Evolutionary conservation across 352 stramenopile species (phyloP).

Genomic region (Phytophthora crassamura): DNA sequence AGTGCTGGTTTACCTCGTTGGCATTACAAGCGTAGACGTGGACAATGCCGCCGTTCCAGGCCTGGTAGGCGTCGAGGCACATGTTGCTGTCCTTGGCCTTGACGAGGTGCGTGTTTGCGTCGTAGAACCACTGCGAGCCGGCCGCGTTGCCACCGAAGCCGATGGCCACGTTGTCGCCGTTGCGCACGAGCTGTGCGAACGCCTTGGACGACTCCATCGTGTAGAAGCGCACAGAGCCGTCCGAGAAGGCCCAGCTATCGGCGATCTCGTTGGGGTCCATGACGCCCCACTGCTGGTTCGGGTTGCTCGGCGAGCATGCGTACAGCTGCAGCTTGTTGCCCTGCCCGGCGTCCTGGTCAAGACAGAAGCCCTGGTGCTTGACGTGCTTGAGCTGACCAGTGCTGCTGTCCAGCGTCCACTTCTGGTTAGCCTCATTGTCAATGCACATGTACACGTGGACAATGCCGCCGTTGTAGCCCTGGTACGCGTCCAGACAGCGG

Average conservation of each 20-base stretch:
- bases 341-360: conserved; percentile 55
- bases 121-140: conserved; percentile 50
- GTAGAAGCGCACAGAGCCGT: conserved; percentile 47
- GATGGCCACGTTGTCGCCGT: conserved; percentile 36
- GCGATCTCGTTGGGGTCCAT: conserved; percentile 13
- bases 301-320: conserved; percentile 56
- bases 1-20: conserved; percentile 56
- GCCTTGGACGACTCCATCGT: conserved; percentile 48
- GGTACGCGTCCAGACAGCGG: conserved; percentile 68
- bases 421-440: conserved; percentile 64
- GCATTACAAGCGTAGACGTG: conserved; percentile 48
- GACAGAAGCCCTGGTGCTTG: conserved; percentile 58
- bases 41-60: conserved; percentile 52
- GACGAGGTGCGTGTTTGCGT: conserved; percentile 46
- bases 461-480: conserved; percentile 51
- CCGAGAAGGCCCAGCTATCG: conserved; percentile 25
- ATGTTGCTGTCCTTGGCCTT: conserved; percentile 50
- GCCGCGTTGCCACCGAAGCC: conserved; percentile 37
- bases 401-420: conserved; percentile 61
- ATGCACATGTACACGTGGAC: conserved; percentile 69
- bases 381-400: conserved; percentile 55
- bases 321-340: conserved; percentile 70
- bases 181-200: conserved; percentile 49
- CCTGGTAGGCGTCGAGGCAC: conserved; percentile 72
- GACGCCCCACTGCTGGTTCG: conserved; percentile 61